phyloP scores from a whole-genome alignment of 164 flowering plant genomes.

The Vitis amurensis region DNA sequence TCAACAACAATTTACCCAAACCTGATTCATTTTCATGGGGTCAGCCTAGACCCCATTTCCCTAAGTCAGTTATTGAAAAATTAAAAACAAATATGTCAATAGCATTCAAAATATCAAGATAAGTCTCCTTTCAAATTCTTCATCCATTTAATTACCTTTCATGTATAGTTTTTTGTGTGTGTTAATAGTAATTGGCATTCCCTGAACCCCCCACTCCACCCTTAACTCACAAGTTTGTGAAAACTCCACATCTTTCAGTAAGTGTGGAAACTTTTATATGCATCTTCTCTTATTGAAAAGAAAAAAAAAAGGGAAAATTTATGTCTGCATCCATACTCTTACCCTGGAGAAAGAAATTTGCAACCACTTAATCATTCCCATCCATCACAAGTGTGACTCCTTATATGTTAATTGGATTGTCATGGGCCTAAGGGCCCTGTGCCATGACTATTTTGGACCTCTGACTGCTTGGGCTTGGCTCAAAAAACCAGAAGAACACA shows the following conservation, averaged over 20 bases:
- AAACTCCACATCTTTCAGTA: too few species aligned
- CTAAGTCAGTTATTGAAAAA: neutral
- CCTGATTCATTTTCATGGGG: neutral
- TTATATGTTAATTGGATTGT: neutral
- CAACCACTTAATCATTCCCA: neutral
- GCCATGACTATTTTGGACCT: neutral
- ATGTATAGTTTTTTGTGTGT: too few species aligned
- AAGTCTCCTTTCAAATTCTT: too few species aligned
- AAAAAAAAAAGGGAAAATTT: neutral
- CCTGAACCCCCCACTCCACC: too few species aligned
- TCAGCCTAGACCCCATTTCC: neutral
- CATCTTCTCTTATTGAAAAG: too few species aligned
- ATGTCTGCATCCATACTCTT: neutral
- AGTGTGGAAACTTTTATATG: too few species aligned
- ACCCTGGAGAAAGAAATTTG: neutral
- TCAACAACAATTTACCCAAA: neutral
- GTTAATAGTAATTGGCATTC: too few species aligned
- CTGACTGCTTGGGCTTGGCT: neutral
- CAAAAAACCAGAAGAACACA: neutral
- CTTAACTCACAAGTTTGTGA: too few species aligned
- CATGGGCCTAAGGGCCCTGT: neutral
- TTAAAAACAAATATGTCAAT: too few species aligned
- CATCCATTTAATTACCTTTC: too few species aligned
- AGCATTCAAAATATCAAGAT: too few species aligned
- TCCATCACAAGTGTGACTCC: neutral